These are phyloP conservation scores for Fistulinella cinereoalba DNA, from an alignment of 1,284 basidiomycete species.

Conservation along the genomic window DNA sequence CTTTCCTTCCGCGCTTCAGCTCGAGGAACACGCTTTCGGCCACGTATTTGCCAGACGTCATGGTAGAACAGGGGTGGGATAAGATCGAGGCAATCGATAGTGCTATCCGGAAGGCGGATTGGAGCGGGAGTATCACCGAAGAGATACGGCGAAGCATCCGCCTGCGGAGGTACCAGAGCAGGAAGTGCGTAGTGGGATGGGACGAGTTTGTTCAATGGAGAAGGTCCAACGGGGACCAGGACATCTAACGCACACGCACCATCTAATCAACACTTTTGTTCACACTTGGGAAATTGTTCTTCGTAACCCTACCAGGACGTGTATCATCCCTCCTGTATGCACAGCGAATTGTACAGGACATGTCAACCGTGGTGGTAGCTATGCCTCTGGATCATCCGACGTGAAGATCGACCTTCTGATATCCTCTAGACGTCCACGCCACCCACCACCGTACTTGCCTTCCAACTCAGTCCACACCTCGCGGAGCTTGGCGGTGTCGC, in stretches of 20 bases:
- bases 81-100: slow-evolving; percentile 86
- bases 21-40: slow-evolving; percentile 71
- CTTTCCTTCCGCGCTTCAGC: slow-evolving; percentile 52
- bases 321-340: slow-evolving; percentile 14
- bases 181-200: slow-evolving; percentile 69
- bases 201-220: slow-evolving; percentile 79
- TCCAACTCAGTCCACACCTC: slow-evolving; percentile 56
- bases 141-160: slow-evolving; percentile 75
- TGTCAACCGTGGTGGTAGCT: slow-evolving; percentile 1
- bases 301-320: slow-evolving; percentile 7
- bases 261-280: slow-evolving; percentile 2
- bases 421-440: slow-evolving; percentile 49
- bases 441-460: slow-evolving; percentile 45
- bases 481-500: slow-evolving; percentile 47
- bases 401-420: slow-evolving; percentile 38
- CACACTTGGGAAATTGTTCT: slow-evolving; percentile 1
- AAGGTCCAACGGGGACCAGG: slow-evolving; percentile 41
- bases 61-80: slow-evolving; percentile 91
- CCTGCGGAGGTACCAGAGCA: slow-evolving; percentile 85
- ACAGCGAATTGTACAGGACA: slow-evolving; percentile 1
- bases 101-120: slow-evolving; percentile 92
- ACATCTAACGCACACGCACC: slow-evolving; percentile 20
- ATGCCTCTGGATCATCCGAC: slow-evolving; percentile 5
- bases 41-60: slow-evolving; percentile 94
- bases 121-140: slow-evolving; percentile 79